Base-by-base conservation (phyloP, 1,139 yeast species). In the Nematodospora anomalae region DNA sequence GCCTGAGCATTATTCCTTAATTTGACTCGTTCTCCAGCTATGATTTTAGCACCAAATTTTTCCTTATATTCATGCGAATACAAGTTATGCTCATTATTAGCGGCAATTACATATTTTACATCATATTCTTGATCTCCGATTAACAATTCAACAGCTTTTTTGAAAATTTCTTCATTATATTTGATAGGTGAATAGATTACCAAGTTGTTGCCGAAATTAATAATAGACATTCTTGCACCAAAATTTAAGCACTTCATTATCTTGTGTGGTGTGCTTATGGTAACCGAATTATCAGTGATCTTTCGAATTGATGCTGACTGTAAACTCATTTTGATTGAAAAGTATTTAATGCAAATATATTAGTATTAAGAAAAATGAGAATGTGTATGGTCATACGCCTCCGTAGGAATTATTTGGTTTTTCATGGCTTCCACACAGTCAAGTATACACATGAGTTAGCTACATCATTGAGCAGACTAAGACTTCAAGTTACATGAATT, bases 141-240 rank as follows among this genome's bases (percentile, higher is more conserved):
- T 18, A 38, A 26, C 26, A 23, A 7, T 14, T 26, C 28, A 13
- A 39, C 18, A 9, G 42, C 42, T 18, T 36, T 30, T 10, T 28
- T 31, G 28, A 39, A 52, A 6, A 49, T 53, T 4, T 32, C 36
- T 28, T 63, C 58, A 3, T 74, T 71, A 45, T 64, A 69, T 2
- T 83, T 82, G 25, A 77, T 62, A 0, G 83, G 75, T 1, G 76
- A 67, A 66, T 76, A 72, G n/a, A 79, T 68, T 10, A 74, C 55
- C 16, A 75, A 54, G 28, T 57, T 52, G 32, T 56, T 50, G 24
- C 61, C 52, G 33, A 57, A 46, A 32, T 65, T 55, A 34, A 61
- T 43, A 8, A 76, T 56, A 0, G 82, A 70, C 69, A 73, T 66
- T 36, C 83, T 60, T 14, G 72, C 78, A 15, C 84, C 85, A 40